These are phyloP conservation scores for Vanrija humicola DNA, from an alignment of 1,284 basidiomycete genomes.

Conservation along the genomic window DNA sequence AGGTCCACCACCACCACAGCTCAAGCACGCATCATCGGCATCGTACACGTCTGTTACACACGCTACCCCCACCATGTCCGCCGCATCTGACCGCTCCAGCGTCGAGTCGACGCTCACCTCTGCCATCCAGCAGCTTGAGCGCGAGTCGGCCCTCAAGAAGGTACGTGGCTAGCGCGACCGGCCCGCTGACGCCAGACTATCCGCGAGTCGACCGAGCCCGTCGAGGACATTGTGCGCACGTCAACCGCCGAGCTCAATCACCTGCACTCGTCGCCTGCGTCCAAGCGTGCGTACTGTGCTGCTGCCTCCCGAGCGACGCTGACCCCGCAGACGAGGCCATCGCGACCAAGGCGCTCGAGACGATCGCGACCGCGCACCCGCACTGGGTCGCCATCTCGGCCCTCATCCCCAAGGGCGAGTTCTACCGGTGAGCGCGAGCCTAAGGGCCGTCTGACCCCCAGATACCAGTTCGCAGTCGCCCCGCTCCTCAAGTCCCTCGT, in stretches of 20 bases:
- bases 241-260: conserved; percentile 44
- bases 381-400: conserved; percentile 38
- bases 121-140: conserved; percentile 43
- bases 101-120: conserved; percentile 29
- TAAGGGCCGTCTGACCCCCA: conserved; percentile 7
- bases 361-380: conserved; percentile 25
- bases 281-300: conserved; percentile 33
- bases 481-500: conserved; percentile 40
- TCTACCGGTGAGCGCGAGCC: conserved; percentile 34
- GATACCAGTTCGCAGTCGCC: conserved; percentile 42
- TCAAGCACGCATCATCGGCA: not conserved
- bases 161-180: conserved; percentile 25
- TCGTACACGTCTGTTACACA: not conserved
- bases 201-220: conserved; percentile 43
- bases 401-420: conserved; percentile 46
- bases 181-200: conserved; percentile 28
- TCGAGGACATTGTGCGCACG: conserved; percentile 40
- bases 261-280: conserved; percentile 37
- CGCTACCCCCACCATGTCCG: conserved; percentile 6
- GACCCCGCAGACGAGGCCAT: conserved; percentile 33
- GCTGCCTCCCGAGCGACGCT: not conserved
- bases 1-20: not conserved
- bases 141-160: conserved; percentile 45
- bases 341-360: conserved; percentile 34
- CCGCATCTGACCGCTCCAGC: not conserved